Evolutionary conservation across 305 asterid species (phyloP).

Genomic region (Nicotiana rustica): DNA sequence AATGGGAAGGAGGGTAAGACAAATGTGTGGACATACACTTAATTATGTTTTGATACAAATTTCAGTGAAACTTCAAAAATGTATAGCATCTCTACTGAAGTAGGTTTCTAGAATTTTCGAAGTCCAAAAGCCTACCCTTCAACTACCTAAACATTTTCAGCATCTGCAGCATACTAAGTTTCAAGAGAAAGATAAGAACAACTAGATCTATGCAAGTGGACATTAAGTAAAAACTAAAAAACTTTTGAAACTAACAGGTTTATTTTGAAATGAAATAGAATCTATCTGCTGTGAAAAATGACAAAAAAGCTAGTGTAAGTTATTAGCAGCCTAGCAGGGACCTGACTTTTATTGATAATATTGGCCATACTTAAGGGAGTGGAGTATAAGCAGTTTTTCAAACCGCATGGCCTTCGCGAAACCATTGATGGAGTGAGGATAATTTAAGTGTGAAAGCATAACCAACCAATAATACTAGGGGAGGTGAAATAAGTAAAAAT

Average conservation of each 20-base stretch:
- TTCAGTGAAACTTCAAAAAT: not conserved
- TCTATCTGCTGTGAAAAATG: not conserved
- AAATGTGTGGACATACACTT: not conserved
- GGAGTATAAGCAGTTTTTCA: not conserved
- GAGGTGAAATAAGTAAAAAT: not conserved
- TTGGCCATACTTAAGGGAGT: not conserved
- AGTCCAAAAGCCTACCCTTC: not conserved
- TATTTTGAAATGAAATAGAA: not conserved
- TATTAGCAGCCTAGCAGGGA: not conserved
- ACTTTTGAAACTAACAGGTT: not conserved
- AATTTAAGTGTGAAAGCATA: not conserved
- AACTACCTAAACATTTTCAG: not conserved
- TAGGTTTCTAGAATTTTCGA: not conserved
- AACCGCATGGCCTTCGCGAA: not conserved
- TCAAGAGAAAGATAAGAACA: slow-evolving; percentile 4
- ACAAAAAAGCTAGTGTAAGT: not conserved
- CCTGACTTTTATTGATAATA: not conserved
- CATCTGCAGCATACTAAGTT: not conserved
- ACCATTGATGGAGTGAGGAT: not conserved
- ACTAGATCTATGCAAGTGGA: not conserved
- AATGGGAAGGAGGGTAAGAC: slow-evolving; percentile 1
- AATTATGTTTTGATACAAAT: not conserved
- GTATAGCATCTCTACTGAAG: not conserved
- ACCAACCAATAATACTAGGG: not conserved
- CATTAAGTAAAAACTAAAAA: not conserved